phyloP scores from a whole-genome alignment of 2,329 filamentous ascomycete genomes.

The Pestalotiopsis sp. region DNA sequence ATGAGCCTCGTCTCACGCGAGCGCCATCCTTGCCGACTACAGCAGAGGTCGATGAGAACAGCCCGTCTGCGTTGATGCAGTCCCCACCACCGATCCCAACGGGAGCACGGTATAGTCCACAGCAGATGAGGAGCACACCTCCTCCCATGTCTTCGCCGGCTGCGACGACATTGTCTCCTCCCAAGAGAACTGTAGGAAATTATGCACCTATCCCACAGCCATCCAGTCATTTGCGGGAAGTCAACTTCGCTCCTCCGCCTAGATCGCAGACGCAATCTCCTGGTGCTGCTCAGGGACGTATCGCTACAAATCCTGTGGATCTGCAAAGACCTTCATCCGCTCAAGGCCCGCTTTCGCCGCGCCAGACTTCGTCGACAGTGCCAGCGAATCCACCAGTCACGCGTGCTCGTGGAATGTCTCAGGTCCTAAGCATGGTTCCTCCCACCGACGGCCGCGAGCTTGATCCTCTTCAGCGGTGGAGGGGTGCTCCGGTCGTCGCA shows the following conservation, averaged over 20 bases:
- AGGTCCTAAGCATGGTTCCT: slow-evolving; percentile 59
- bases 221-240: slow-evolving; percentile 31
- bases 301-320: slow-evolving; percentile 38
- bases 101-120: slow-evolving; percentile 43
- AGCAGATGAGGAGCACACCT: slow-evolving; percentile 48
- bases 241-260: slow-evolving; percentile 57
- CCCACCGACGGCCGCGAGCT: slow-evolving; percentile 69
- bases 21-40: slow-evolving; percentile 64
- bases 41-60: slow-evolving; percentile 63
- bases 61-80: slow-evolving; percentile 35
- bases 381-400: slow-evolving; percentile 28
- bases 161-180: slow-evolving; percentile 52
- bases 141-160: slow-evolving; percentile 48
- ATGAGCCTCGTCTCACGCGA: slow-evolving; percentile 57
- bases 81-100: slow-evolving; percentile 27
- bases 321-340: slow-evolving; percentile 58
- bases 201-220: slow-evolving; percentile 49
- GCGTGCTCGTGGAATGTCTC: slow-evolving; percentile 55
- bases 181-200: slow-evolving; percentile 55
- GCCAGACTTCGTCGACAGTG: slow-evolving; percentile 20
- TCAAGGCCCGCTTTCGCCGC: slow-evolving; percentile 46
- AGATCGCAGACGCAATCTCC: slow-evolving; percentile 68
- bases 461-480: slow-evolving; percentile 88
- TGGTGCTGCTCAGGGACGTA: slow-evolving; percentile 46
- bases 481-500: slow-evolving; percentile 80